Evolutionary conservation across 305 asterid genomes (phyloP).

Genomic region (Nicotiana rustica): DNA sequence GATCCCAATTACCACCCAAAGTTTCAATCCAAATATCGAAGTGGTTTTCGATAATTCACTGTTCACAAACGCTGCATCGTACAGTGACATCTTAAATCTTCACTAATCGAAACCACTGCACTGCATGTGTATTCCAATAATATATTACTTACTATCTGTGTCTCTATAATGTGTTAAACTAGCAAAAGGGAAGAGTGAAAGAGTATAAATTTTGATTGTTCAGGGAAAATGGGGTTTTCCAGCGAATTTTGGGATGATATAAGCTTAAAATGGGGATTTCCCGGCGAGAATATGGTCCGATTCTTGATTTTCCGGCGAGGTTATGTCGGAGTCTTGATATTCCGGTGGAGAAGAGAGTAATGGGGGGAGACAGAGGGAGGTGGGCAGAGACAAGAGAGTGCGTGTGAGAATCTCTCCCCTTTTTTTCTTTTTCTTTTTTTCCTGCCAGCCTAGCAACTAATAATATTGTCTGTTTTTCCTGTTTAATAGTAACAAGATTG

Average conservation of each 20-base stretch:
- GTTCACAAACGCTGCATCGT: slow-evolving; percentile 60
- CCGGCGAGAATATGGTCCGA: neutral
- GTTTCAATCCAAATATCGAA: slow-evolving; percentile 65
- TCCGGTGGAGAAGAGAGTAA: slow-evolving; percentile 3
- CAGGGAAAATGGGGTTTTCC: neutral
- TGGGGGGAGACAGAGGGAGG: slow-evolving; percentile 28
- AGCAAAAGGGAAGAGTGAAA: neutral
- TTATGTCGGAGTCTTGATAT: slow-evolving; percentile 7
- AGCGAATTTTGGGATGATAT: no score
- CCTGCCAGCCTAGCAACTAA: slow-evolving; percentile 2
- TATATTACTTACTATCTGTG: neutral
- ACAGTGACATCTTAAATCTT: slow-evolving; percentile 55
- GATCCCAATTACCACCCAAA: slow-evolving; percentile 75
- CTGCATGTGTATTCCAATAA: slow-evolving; percentile 20
- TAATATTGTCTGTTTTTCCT: slow-evolving; percentile 8
- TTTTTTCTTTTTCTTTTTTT: neutral
- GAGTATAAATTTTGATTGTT: neutral
- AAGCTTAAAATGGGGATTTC: neutral
- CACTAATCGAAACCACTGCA: slow-evolving; percentile 19
- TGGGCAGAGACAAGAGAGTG: slow-evolving; percentile 34
- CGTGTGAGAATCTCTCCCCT: slow-evolving; percentile 34
- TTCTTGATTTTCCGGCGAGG: slow-evolving; percentile 19
- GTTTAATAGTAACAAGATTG: neutral
- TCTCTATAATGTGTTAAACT: neutral
- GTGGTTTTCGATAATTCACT: slow-evolving; percentile 62